phyloP scores from a whole-genome alignment of 306 rosid genomes.

The Calophaca sinica region DNA sequence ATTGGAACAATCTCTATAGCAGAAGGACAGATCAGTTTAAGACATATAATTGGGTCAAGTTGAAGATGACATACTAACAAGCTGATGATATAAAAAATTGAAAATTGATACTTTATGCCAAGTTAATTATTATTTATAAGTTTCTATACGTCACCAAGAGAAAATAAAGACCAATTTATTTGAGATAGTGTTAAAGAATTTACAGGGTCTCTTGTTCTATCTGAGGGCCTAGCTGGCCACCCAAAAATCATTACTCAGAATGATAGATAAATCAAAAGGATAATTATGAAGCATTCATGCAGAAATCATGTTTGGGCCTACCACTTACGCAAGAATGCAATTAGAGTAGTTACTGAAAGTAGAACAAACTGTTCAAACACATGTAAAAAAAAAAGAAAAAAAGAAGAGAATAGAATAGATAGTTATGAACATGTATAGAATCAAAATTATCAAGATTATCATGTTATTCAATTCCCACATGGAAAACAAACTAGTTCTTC shows the following conservation, averaged over 20 bases:
- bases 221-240: conserved; percentile 43
- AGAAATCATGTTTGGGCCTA: conserved; percentile 51
- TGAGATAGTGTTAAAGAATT: conserved; percentile 28
- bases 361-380: conserved; percentile 34
- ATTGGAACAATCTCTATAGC: conserved; percentile 41
- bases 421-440: too few species aligned
- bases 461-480: conserved; percentile 64
- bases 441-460: too few species aligned
- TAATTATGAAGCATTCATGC: conserved; percentile 38
- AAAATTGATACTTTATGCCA: conserved; percentile 33
- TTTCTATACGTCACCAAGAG: conserved; percentile 26
- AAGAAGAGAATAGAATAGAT: too few species aligned
- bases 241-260: neutral
- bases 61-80: conserved; percentile 63
- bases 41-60: conserved; percentile 59
- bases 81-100: conserved; percentile 28
- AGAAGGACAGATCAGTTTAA: conserved; percentile 50
- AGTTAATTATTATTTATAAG: neutral
- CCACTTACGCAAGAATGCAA: conserved; percentile 32
- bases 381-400: conserved; percentile 42
- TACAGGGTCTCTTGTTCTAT: conserved; percentile 29
- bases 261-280: neutral
- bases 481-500: conserved; percentile 61
- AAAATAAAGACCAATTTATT: conserved; percentile 27
- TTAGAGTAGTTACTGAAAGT: conserved; percentile 15